Evolutionary conservation across 169 alveolate genomes (phyloP).

Genomic region (Theileria orientalis): DNA sequence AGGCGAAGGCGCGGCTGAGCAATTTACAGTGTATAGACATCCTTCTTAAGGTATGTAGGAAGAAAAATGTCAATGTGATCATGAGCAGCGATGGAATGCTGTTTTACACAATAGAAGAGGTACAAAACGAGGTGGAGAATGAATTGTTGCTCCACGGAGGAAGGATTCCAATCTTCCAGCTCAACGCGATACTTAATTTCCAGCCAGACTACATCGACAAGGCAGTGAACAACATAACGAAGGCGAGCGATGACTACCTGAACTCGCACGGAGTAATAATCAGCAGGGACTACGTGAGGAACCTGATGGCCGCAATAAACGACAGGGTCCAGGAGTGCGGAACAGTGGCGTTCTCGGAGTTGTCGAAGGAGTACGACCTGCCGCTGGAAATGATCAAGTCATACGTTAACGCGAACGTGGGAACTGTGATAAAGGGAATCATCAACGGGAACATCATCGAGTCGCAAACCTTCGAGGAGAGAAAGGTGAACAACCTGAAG

Average conservation of each 20-base stretch:
- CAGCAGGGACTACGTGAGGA: conserved; percentile 19
- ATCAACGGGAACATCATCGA: conserved; percentile 51
- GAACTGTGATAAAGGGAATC: conserved; percentile 26
- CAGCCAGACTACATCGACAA: conserved; percentile 54
- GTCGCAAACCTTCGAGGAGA: conserved; percentile 34
- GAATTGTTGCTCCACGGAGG: conserved; percentile 46
- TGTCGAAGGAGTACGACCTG: conserved; percentile 56
- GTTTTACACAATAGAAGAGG: conserved; percentile 54
- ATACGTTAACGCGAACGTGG: conserved; percentile 10
- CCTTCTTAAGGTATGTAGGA: conserved; percentile 54
- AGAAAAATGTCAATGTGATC: conserved; percentile 35
- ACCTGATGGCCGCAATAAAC: conserved; percentile 30
- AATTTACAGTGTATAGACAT: conserved; percentile 61
- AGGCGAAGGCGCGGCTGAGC: conserved; percentile 40
- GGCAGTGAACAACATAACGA: conserved; percentile 25
- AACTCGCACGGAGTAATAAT: conserved; percentile 44
- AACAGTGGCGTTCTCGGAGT: conserved; percentile 31
- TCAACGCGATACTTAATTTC: conserved; percentile 33
- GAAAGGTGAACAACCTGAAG: conserved; percentile 38
- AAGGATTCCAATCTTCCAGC: conserved; percentile 37
- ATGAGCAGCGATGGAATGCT: conserved; percentile 50
- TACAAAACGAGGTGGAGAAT: conserved; percentile 29
- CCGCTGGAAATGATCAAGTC: conserved; percentile 49
- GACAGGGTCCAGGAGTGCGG: conserved; percentile 62
- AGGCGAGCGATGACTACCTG: conserved; percentile 2